phyloP scores from a whole-genome alignment of 2,329 filamentous ascomycete species.

The Epicoccum nigrum region DNA sequence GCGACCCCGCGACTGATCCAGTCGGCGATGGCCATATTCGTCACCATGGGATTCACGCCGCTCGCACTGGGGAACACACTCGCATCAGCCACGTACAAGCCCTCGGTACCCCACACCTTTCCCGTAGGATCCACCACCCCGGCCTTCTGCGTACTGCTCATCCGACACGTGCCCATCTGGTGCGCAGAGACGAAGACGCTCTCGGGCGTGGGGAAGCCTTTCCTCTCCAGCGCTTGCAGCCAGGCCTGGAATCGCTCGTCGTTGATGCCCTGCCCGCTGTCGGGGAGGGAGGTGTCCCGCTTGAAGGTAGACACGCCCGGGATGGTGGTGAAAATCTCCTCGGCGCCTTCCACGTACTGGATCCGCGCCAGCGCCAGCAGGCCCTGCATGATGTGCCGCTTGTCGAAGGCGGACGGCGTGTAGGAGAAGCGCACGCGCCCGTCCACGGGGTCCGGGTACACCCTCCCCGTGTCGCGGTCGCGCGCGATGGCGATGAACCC shows the following conservation, averaged over 20 bases:
- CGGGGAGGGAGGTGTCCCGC: conserved; percentile 41
- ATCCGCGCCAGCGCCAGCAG: conserved; percentile 75
- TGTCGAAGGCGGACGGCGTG: conserved; percentile 72
- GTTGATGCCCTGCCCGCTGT: conserved; percentile 54
- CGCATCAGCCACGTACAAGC: conserved; percentile 73
- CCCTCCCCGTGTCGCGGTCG: conserved; percentile 75
- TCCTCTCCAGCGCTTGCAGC: conserved; percentile 60
- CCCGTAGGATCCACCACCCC: conserved; percentile 54
- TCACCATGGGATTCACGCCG: conserved; percentile 84
- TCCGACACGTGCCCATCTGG: conserved; percentile 80
- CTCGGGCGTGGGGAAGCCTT: conserved; percentile 57
- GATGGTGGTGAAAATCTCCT: conserved; percentile 74
- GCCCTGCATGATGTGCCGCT: conserved; percentile 73
- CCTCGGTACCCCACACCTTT: conserved; percentile 67
- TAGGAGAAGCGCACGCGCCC: conserved; percentile 73
- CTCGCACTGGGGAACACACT: conserved; percentile 78
- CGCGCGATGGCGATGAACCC: conserved; percentile 76
- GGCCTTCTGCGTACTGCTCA: conserved; percentile 60
- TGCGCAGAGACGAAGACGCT: conserved; percentile 72
- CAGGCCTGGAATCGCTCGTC: conserved; percentile 67
- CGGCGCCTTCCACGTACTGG: conserved; percentile 76
- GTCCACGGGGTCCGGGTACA: conserved; percentile 73
- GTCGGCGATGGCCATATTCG: conserved; percentile 63
- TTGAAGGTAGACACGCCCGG: conserved; percentile 69
- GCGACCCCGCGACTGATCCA: conserved; percentile 45